Conservation (phyloP, 2,329 filamentous ascomycete genomes). For the Cyphellophora attinorum region DNA sequence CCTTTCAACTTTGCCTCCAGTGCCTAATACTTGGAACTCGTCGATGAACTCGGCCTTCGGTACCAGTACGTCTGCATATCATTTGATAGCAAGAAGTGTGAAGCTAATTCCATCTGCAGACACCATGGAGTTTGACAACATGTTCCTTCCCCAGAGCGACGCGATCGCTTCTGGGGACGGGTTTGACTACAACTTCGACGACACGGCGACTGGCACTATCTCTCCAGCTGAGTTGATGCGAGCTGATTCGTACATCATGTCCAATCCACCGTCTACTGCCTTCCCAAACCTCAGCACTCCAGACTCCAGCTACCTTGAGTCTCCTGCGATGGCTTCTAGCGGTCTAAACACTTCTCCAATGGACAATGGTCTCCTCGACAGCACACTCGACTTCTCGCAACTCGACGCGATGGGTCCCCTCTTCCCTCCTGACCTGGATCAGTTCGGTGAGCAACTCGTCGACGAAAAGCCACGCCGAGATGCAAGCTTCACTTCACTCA, state of each 20-base stretch:
- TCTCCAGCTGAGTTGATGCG: conserved; percentile 69
- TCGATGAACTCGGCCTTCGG: too few relatives aligned
- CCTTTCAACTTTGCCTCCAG: conserved; percentile 16
- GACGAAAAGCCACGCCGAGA: conserved; percentile 18
- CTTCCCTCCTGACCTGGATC: conserved; percentile 17
- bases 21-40: too few relatives aligned
- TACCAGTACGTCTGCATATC: too few relatives aligned
- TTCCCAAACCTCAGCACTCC: conserved; percentile 68
- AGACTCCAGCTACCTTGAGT: conserved; percentile 51
- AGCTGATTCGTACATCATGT: conserved; percentile 41
- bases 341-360: conserved; percentile 18
- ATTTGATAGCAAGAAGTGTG: too few relatives aligned
- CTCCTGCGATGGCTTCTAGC: conserved; percentile 35
- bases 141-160: conserved; percentile 14
- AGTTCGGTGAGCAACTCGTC: conserved; percentile 19
- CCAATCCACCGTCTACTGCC: conserved; percentile 66
- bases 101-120: conserved; percentile 11
- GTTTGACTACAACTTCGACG: conserved; percentile 10
- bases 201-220: conserved; percentile 46
- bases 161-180: conserved; percentile 15
- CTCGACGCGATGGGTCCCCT: conserved; percentile 15
- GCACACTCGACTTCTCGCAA: conserved; percentile 14
- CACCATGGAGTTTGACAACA: conserved; percentile 16
- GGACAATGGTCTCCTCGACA: conserved; percentile 18
- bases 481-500: conserved; percentile 8